Base-by-base conservation (phyloP, 371 early-diverging fungal genomes). In the Mortierella sp. region DNA sequence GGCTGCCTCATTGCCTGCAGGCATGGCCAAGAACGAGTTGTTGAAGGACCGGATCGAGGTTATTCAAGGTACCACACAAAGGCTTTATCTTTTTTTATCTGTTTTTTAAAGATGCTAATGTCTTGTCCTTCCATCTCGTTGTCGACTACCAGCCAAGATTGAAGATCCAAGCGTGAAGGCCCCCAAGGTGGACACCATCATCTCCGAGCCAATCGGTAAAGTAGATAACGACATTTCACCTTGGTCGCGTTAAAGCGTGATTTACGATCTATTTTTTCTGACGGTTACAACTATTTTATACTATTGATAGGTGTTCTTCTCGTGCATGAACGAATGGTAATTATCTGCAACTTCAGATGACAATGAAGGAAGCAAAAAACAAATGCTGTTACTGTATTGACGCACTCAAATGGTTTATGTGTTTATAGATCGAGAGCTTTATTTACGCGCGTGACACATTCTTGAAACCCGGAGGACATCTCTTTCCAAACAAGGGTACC, bases 181-280 rank as follows among this genome's bases (percentile, higher is more conserved):
- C 12, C 93, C 94, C 15, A 75, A 87, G 75, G 97, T 99, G 2
- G 99, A 99, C 57, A 94, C 94, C 5, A 91, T 99, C 31, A 90
- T 99, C 54, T 95, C 95, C 39, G 99, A 99, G 78, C 98, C 98
- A 14, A 98, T 99, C 68, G 96, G 78, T 76, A 70, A n/a, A n/a
- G n/a, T n/a, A n/a, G n/a, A n/a, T n/a, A n/a, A n/a, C n/a, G n/a
- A n/a, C n/a, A n/a, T n/a, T n/a, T n/a, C n/a, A n/a, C n/a, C n/a
- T n/a, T n/a, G n/a, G n/a, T n/a, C n/a, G n/a, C n/a, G n/a, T n/a
- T n/a, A n/a, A n/a, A n/a, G n/a, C n/a, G n/a, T n/a, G n/a, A n/a
- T n/a, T n/a, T n/a, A n/a, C n/a, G n/a, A n/a, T n/a, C n/a, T 37
- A 19, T n/a, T 28, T n/a, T 34, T 4, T 11, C 2, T 19, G 23